Evolutionary conservation across 1,284 basidiomycete genomes (phyloP).

Genomic region (Somion occarium): DNA sequence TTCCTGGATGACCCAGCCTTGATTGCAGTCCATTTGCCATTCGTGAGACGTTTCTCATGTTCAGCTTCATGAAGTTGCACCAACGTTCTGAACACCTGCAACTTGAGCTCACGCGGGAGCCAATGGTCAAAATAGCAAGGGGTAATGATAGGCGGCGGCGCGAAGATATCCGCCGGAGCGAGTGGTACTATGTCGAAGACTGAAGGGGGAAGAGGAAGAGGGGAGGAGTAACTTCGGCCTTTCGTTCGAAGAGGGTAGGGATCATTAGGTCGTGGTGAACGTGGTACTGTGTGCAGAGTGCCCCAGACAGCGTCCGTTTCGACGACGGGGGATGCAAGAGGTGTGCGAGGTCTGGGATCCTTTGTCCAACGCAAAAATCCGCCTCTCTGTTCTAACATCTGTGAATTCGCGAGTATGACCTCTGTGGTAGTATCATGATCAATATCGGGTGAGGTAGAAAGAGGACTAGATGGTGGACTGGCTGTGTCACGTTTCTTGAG

Average conservation of each 20-base stretch:
- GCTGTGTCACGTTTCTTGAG: constrained; percentile 34
- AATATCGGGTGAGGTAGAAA: constrained; percentile 11
- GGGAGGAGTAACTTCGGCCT: constrained; percentile 59
- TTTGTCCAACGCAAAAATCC: constrained; percentile 42
- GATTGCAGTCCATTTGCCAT: constrained; percentile 50
- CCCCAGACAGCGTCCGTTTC: constrained; percentile 25
- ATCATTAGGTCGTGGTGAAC: constrained; percentile 17
- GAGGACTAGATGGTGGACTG: constrained; percentile 16
- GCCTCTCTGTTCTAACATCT: constrained; percentile 19
- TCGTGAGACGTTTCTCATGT: constrained; percentile 35
- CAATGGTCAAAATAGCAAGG: constrained; percentile 56
- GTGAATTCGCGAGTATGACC: background rate
- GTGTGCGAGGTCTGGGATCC: constrained; percentile 28
- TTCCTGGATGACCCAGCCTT: constrained; percentile 52
- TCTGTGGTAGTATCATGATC: background rate
- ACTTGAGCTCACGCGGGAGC: constrained; percentile 71
- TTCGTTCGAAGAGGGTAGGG: constrained; percentile 37
- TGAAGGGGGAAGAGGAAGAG: constrained; percentile 47
- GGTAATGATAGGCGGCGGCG: constrained; percentile 41
- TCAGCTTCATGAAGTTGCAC: constrained; percentile 53
- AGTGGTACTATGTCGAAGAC: constrained; percentile 49
- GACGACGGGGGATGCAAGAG: constrained; percentile 25
- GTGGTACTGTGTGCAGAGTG: constrained; percentile 19
- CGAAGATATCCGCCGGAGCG: constrained; percentile 41
- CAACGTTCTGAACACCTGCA: constrained; percentile 57